Percentiles rank a stretch among this genome's conserved stretches.
phyloP scores from a whole-genome alignment of 768 basidiomycete species.

The Suillus luteus region DNA sequence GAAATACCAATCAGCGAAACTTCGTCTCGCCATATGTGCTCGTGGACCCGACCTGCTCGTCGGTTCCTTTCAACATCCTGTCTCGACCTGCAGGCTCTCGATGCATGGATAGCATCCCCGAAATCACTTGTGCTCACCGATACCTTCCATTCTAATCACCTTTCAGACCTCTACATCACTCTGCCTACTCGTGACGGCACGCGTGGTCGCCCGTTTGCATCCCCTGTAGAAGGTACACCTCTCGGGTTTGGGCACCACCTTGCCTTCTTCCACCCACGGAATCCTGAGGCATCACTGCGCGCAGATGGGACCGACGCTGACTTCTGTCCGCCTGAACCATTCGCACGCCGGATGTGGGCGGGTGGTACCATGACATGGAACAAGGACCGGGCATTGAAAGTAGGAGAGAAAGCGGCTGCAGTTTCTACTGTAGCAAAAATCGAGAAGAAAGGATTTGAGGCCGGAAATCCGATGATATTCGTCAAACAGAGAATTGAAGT shows the following conservation, averaged over 20 bases:
- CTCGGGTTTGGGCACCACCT: constrained; percentile 70
- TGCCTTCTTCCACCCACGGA: constrained; percentile 71
- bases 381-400: constrained; percentile 43
- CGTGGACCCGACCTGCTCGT: constrained; percentile 2
- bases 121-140: constrained; percentile 50
- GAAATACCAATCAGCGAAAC: constrained; percentile 8
- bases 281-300: constrained; percentile 56
- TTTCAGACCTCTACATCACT: constrained; percentile 66
- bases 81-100: constrained; percentile 34
- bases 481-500: constrained; percentile 65
- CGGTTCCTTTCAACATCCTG: constrained; percentile 20
- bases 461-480: constrained; percentile 67
- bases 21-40: not conserved
- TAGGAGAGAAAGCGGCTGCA: constrained; percentile 55
- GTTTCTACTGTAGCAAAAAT: constrained; percentile 50
- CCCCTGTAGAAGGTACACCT: constrained; percentile 43
- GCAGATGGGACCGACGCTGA: constrained; percentile 74
- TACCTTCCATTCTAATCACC: constrained; percentile 53
- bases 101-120: constrained; percentile 55
- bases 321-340: constrained; percentile 72
- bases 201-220: constrained; percentile 38
- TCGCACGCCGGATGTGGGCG: constrained; percentile 83
- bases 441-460: constrained; percentile 66
- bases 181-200: constrained; percentile 73
- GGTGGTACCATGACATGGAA: constrained; percentile 71